phyloP scores from a whole-genome alignment of 2,329 filamentous ascomycete species.

The Colletotrichum chrysophilum region DNA sequence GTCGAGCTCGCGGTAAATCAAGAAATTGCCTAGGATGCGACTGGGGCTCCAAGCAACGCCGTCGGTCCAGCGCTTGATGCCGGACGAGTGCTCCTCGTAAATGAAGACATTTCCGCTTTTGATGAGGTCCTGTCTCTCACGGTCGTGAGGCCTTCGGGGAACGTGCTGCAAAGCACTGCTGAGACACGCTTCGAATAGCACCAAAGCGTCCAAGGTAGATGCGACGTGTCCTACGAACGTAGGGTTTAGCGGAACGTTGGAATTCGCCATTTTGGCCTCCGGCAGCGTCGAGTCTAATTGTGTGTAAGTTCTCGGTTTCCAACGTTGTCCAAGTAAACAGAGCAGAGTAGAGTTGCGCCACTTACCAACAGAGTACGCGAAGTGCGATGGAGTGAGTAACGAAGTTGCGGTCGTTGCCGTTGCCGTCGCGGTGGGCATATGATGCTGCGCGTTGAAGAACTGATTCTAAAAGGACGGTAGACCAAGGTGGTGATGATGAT shows the following conservation, averaged over 20 bases:
- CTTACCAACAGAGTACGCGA: background rate
- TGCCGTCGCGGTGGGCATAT: background rate
- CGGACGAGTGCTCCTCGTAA: slow-evolving; percentile 88
- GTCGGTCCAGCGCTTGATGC: slow-evolving; percentile 95
- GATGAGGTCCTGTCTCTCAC: slow-evolving; percentile 79
- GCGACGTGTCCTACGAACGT: slow-evolving; percentile 72
- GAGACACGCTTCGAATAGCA: slow-evolving; percentile 82
- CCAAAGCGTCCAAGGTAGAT: slow-evolving; percentile 77
- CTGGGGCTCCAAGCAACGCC: slow-evolving; percentile 91
- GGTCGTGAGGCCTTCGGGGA: slow-evolving; percentile 83
- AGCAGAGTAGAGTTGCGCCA: slow-evolving; percentile 8
- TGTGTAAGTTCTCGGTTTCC: slow-evolving; percentile 8
- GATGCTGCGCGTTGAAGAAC: background rate
- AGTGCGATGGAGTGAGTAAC: background rate
- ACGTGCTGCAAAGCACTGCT: slow-evolving; percentile 75
- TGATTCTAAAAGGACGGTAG: background rate
- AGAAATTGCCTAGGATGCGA: slow-evolving; percentile 82
- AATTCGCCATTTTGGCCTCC: slow-evolving; percentile 25
- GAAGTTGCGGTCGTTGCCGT: background rate
- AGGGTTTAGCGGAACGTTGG: slow-evolving; percentile 56
- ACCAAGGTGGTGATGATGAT: background rate
- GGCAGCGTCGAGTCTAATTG: slow-evolving; percentile 13
- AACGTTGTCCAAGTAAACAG: background rate
- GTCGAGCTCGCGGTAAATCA: slow-evolving; percentile 84
- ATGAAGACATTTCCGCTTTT: slow-evolving; percentile 87